Percentiles rank a stretch among this genome's conserved stretches.
Conservation (phyloP, 2,329 filamentous ascomycete species). For the Exophiala viscosa region DNA sequence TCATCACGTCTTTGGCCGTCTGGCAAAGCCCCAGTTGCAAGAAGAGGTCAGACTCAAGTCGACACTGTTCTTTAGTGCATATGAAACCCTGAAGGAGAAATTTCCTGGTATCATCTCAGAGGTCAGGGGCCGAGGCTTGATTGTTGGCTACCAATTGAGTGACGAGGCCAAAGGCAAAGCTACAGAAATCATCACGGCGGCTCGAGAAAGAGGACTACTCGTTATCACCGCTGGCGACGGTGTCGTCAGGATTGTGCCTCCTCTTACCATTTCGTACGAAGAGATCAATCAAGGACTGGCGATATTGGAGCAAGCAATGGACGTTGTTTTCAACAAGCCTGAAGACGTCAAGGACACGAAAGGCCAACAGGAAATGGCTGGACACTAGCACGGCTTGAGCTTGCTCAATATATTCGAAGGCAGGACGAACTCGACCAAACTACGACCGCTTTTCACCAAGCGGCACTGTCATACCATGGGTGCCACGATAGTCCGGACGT, state of each 20-base stretch:
- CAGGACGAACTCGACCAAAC: too few species aligned
- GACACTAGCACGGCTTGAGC: constrained; percentile 2
- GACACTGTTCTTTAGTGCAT: constrained; percentile 55
- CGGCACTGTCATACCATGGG: constrained; percentile 61
- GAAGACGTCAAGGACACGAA: constrained; percentile 38
- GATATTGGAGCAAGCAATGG: constrained; percentile 68
- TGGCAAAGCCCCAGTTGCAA: constrained; percentile 69
- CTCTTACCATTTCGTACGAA: constrained; percentile 71
- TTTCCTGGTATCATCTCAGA: constrained; percentile 73
- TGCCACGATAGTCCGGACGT: constrained; percentile 59
- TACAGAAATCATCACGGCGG: constrained; percentile 69
- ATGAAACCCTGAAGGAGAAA: constrained; percentile 54
- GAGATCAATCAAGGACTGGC: constrained; percentile 75
- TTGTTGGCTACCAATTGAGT: constrained; percentile 79
- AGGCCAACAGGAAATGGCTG: constrained; percentile 45
- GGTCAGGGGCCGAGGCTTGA: constrained; percentile 76
- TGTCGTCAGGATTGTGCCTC: constrained; percentile 86
- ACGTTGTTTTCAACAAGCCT: constrained; percentile 48
- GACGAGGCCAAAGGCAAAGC: constrained; percentile 57
- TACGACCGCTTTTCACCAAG: constrained; percentile 28
- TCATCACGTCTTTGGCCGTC: constrained; percentile 75
- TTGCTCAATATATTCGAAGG: too few species aligned
- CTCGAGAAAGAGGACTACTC: constrained; percentile 79
- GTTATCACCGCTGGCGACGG: constrained; percentile 92
- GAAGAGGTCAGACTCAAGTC: constrained; percentile 66